Conservation (phyloP, 805 yeast genomes). For the Tetrapisispora arboricola region DNA sequence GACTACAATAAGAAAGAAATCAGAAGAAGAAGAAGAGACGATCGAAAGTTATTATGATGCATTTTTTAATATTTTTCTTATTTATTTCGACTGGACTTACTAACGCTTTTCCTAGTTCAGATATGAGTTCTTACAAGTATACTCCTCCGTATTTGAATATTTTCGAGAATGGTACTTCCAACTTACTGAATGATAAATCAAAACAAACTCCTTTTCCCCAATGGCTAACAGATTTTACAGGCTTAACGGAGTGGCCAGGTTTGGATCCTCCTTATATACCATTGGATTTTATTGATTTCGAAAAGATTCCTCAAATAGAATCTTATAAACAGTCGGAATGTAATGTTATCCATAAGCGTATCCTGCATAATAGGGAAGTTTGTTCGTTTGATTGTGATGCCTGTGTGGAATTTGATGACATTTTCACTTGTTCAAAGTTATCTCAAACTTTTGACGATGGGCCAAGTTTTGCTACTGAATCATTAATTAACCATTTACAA, state of each 20-base stretch:
- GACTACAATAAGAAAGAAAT: no score
- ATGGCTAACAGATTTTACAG: constrained; percentile 73
- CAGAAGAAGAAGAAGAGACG: no score
- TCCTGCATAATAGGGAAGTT: constrained; percentile 32
- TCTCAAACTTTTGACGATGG: constrained; percentile 96
- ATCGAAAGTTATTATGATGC: no score
- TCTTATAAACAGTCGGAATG: constrained; percentile 53
- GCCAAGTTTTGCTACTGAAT: constrained; percentile 64
- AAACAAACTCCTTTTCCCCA: constrained; percentile 50
- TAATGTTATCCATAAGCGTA: constrained; percentile 16
- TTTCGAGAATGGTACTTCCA: not conserved
- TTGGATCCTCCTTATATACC: constrained; percentile 82
- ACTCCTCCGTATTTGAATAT: not conserved
- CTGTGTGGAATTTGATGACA: constrained; percentile 70
- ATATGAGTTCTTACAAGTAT: no score
- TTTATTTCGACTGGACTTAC: no score
- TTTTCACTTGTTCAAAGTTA: constrained; percentile 58
- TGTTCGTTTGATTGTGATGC: constrained; percentile 84
- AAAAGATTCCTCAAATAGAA: constrained; percentile 39
- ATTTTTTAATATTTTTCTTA: no score
- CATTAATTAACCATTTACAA: constrained; percentile 43
- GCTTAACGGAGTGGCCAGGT: constrained; percentile 74
- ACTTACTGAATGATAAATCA: not conserved
- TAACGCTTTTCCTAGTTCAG: no score
- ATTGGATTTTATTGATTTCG: constrained; percentile 55